phyloP scores from a whole-genome alignment of 1,139 yeast species.

The Tardiomyces digboiensis region DNA sequence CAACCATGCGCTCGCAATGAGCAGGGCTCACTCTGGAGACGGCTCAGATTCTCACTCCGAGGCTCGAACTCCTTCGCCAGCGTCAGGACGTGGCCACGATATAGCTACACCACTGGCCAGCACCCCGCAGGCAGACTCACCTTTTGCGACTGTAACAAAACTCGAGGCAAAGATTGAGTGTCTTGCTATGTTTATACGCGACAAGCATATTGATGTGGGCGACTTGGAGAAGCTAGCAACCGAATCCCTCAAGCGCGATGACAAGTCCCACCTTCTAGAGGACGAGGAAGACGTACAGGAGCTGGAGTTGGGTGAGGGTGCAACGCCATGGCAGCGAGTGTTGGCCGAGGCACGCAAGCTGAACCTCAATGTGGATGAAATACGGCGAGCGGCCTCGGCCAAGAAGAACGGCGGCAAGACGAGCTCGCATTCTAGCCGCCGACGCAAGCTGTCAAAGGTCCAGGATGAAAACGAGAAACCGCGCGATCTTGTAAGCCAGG shows the following conservation, averaged over 20 bases:
- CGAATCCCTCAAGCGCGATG: slow-evolving; percentile 13
- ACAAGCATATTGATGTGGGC: slow-evolving; percentile 13
- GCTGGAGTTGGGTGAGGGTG: slow-evolving; percentile 12
- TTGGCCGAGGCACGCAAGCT: slow-evolving; percentile 20
- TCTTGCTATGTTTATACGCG: background rate
- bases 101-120: background rate
- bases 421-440: slow-evolving; percentile 2
- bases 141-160: background rate
- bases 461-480: background rate
- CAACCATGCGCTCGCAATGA: slow-evolving; percentile 5
- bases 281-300: slow-evolving; percentile 22
- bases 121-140: background rate
- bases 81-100: background rate
- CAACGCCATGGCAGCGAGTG: slow-evolving; percentile 15
- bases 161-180: slow-evolving; percentile 7
- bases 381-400: slow-evolving; percentile 10
- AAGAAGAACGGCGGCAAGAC: slow-evolving; percentile 4
- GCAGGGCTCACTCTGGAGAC: background rate
- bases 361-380: slow-evolving; percentile 19
- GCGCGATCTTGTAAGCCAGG: background rate
- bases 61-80: background rate
- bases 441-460: background rate
- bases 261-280: slow-evolving; percentile 23
- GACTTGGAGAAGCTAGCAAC: slow-evolving; percentile 21
- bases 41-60: background rate